Evolutionary conservation across 257 asterid genomes (phyloP).

Genomic region (Solanum chiquidenum): DNA sequence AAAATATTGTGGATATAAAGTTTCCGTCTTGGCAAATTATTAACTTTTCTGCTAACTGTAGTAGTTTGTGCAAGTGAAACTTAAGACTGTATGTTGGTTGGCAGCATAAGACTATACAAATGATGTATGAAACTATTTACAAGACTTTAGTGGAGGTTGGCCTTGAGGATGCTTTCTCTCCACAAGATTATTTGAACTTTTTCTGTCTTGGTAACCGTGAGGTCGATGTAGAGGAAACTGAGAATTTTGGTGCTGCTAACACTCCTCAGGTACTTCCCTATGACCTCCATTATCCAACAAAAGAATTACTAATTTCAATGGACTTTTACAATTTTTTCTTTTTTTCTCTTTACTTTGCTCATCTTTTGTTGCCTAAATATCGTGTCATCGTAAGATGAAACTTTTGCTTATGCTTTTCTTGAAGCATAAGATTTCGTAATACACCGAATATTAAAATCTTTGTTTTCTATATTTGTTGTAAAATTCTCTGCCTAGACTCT

Average conservation of each 20-base stretch:
- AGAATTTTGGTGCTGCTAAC: slow-evolving; percentile 40
- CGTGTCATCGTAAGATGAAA: neutral
- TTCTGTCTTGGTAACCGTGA: slow-evolving; percentile 96
- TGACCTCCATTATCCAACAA: neutral
- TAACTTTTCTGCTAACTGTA: neutral
- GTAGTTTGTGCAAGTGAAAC: neutral
- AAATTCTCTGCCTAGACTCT: neutral
- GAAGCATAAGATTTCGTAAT: neutral
- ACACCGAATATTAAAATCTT: neutral
- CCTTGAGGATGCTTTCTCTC: slow-evolving; percentile 78
- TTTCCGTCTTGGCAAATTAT: neutral
- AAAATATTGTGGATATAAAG: neutral
- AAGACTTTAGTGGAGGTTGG: slow-evolving; percentile 91
- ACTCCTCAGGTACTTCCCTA: slow-evolving; percentile 62
- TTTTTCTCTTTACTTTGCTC: neutral
- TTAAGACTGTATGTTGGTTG: neutral
- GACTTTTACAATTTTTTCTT: neutral
- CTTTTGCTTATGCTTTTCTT: neutral
- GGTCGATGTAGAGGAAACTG: slow-evolving; percentile 24
- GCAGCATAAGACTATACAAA: slow-evolving; percentile 97
- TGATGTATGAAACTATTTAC: slow-evolving; percentile 94
- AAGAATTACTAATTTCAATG: neutral
- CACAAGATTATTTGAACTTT: slow-evolving; percentile 85
- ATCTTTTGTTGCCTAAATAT: neutral
- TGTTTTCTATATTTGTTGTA: neutral